Evolutionary conservation across 306 rosid species (phyloP).

Genomic region (Canavalia ensiformis): DNA sequence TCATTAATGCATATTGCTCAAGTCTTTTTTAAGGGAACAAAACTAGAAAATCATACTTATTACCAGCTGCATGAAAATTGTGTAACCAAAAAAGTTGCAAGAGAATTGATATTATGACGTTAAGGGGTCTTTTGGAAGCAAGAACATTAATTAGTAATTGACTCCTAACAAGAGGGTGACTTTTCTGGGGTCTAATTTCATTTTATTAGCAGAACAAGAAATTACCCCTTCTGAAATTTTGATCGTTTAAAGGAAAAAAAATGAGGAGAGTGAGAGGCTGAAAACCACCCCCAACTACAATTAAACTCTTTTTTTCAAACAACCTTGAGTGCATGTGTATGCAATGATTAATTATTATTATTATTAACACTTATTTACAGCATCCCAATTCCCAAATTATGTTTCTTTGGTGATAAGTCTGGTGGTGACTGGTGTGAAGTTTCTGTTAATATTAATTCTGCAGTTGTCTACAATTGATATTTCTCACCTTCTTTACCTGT

Average conservation of each 20-base stretch:
- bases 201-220: constrained; percentile 16
- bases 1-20: constrained; percentile 34
- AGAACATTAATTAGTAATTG: not conserved
- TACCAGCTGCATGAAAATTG: not conserved
- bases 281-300: not conserved
- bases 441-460: constrained; percentile 34
- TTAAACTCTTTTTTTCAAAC: not conserved
- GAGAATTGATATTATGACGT: not conserved
- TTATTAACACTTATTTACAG: not conserved
- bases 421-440: constrained; percentile 28
- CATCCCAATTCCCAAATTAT: not conserved
- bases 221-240: not conserved
- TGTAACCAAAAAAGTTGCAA: not conserved
- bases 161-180: not conserved
- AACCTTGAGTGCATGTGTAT: not conserved
- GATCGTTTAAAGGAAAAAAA: not conserved
- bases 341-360: constrained; percentile 7
- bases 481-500: constrained; percentile 11
- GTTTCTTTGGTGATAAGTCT: constrained; percentile 10
- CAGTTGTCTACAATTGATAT: constrained; percentile 32
- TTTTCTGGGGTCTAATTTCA: not conserved
- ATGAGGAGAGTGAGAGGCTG: not conserved
- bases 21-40: constrained; percentile 12
- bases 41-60: not conserved
- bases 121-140: not conserved